Percentiles rank a stretch among this genome's conserved stretches.
Evolutionary conservation across 1,284 basidiomycete species (phyloP).

Genomic region (Xanthoconium separans): DNA sequence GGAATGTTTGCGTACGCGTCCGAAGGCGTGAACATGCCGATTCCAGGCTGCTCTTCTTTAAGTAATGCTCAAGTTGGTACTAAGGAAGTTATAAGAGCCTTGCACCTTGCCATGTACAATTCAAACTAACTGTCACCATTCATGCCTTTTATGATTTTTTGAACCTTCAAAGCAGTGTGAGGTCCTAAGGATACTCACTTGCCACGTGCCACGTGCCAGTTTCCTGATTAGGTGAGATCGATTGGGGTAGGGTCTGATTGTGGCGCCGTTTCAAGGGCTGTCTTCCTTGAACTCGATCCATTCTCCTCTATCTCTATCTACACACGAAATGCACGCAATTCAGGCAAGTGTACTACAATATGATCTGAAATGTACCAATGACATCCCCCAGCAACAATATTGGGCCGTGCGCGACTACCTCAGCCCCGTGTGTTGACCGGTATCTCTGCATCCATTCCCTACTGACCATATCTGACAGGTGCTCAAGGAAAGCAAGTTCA

Average conservation of each 20-base stretch:
- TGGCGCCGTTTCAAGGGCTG: conserved; percentile 18
- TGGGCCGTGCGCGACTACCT: conserved; percentile 97
- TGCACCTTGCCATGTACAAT: too few relatives aligned
- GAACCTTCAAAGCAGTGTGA: too few relatives aligned
- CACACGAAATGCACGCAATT: conserved; percentile 62
- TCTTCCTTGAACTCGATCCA: conserved; percentile 18
- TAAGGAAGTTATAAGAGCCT: background rate
- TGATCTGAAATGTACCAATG: conserved; percentile 4
- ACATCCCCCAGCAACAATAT: conserved; percentile 70
- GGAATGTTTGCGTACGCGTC: background rate
- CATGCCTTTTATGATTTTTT: background rate
- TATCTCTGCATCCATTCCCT: conserved; percentile 25
- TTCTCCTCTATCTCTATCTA: conserved; percentile 4
- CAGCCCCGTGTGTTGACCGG: conserved; percentile 68
- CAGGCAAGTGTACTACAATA: conserved; percentile 44
- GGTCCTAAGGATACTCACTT: too few relatives aligned
- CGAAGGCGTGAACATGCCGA: too few relatives aligned
- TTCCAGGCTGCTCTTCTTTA: too few relatives aligned
- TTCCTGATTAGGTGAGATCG: conserved; percentile 35
- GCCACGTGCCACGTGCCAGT: conserved; percentile 21
- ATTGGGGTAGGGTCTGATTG: conserved; percentile 35
- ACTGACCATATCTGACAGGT: conserved; percentile 58
- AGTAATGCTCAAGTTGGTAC: background rate
- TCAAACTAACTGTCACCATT: too few relatives aligned
- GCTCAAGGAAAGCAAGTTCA: conserved; percentile 97